A percentile compares a stretch with the other conserved stretches of the same genome.
Evolutionary conservation across 176 grass and related monocot genomes (phyloP).

Genomic region (Sorghum bicolor): DNA sequence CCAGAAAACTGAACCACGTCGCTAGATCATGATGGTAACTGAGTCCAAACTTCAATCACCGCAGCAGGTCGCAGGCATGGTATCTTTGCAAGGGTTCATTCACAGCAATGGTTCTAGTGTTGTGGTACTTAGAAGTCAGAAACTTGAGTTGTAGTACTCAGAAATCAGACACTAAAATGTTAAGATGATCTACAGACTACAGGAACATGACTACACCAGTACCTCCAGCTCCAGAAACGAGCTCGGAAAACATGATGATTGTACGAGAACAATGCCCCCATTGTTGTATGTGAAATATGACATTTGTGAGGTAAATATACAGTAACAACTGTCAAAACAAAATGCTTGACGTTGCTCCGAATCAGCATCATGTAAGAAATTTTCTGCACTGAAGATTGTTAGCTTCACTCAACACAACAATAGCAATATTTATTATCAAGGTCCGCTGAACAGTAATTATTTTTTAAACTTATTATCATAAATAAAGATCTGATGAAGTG

Average conservation of each 20-base stretch:
- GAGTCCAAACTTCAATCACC: background rate
- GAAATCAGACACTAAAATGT: background rate
- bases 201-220: background rate
- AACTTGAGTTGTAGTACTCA: background rate
- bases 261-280: background rate
- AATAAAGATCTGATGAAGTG: background rate
- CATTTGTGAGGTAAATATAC: background rate
- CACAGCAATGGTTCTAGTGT: background rate
- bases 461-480: background rate
- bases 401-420: background rate
- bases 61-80: background rate
- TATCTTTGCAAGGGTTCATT: background rate
- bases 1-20: background rate
- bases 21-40: background rate
- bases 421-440: background rate
- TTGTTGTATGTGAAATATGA: background rate
- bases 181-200: background rate
- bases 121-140: background rate
- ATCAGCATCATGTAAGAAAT: background rate
- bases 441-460: background rate
- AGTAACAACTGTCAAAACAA: background rate
- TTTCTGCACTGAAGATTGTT: background rate
- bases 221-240: background rate
- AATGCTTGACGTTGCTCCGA: background rate
- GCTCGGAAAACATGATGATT: background rate